phyloP scores from a whole-genome alignment of 805 yeast species.

The Kluyveromyces dobzhanskii region DNA sequence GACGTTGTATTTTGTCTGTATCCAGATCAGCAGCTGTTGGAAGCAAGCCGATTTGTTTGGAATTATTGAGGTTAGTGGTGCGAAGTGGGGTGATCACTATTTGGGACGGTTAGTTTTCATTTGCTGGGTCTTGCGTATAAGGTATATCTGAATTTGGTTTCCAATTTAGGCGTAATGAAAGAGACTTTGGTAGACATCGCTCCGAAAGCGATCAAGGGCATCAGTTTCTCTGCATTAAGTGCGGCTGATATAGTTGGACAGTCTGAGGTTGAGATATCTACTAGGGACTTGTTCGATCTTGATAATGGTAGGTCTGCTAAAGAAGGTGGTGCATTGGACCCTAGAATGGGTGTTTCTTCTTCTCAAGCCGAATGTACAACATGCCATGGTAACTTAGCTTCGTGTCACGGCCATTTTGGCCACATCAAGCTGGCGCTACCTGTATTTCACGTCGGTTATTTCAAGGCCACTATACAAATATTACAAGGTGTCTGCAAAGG shows the following conservation, averaged over 20 bases:
- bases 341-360: conserved; percentile 89
- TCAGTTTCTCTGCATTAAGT: conserved; percentile 88
- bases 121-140: too few species aligned
- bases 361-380: conserved; percentile 81
- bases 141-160: too few species aligned
- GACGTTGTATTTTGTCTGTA: too few species aligned
- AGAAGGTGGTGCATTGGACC: conserved; percentile 79
- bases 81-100: too few species aligned
- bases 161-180: conserved; percentile 20
- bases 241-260: conserved; percentile 87
- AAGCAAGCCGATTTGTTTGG: too few species aligned
- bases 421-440: conserved; percentile 90
- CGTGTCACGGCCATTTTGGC: conserved; percentile 98
- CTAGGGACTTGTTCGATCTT: conserved; percentile 85
- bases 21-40: too few species aligned
- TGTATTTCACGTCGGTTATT: conserved; percentile 95
- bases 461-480: conserved; percentile 81
- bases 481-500: conserved; percentile 86
- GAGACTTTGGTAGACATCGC: conserved; percentile 56
- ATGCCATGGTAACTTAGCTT: conserved; percentile 83
- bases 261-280: conserved; percentile 87
- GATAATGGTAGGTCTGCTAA: conserved; percentile 84
- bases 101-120: too few species aligned
- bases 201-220: conserved; percentile 83
- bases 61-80: too few species aligned